Evolutionary conservation across 1,139 yeast species (phyloP).

Genomic region (Chernovozyma sophiae-reginae): DNA sequence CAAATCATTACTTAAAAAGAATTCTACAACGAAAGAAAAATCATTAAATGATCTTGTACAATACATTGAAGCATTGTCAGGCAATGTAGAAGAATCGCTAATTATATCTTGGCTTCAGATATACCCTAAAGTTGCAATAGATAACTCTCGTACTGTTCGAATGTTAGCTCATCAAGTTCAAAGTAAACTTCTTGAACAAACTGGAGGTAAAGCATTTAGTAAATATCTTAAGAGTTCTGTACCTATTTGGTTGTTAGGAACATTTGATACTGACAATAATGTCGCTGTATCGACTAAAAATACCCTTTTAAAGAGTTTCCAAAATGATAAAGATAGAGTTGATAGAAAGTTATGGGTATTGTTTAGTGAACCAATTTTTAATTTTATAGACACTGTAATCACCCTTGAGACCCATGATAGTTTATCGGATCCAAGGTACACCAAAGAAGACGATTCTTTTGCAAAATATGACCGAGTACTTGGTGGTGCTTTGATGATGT

Average conservation of each 20-base stretch:
- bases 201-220: slow-evolving; percentile 57
- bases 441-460: slow-evolving; percentile 61
- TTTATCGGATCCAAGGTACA: slow-evolving; percentile 72
- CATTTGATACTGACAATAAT: slow-evolving; percentile 61
- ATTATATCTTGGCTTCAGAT: slow-evolving; percentile 73
- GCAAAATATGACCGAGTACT: slow-evolving; percentile 64
- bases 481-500: slow-evolving; percentile 47
- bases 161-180: slow-evolving; percentile 61
- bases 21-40: slow-evolving; percentile 78
- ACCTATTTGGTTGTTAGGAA: slow-evolving; percentile 70
- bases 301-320: slow-evolving; percentile 52
- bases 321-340: slow-evolving; percentile 52
- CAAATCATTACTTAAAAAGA: slow-evolving; percentile 73
- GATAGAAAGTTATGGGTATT: slow-evolving; percentile 53
- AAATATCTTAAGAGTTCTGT: slow-evolving; percentile 67
- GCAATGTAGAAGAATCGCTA: slow-evolving; percentile 41
- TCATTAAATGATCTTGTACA: slow-evolving; percentile 56
- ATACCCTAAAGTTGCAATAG: slow-evolving; percentile 74
- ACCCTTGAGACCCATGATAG: slow-evolving; percentile 57
- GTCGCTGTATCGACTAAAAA: slow-evolving; percentile 52
- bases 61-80: slow-evolving; percentile 18
- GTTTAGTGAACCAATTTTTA: slow-evolving; percentile 53
- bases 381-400: slow-evolving; percentile 50
- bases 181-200: slow-evolving; percentile 39
- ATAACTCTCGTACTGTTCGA: slow-evolving; percentile 64